A percentile compares a stretch with the other conserved stretches of the same genome.
Evolutionary conservation across 176 grass and related monocot genomes (phyloP).

Genomic region (Oryza meridionalis): DNA sequence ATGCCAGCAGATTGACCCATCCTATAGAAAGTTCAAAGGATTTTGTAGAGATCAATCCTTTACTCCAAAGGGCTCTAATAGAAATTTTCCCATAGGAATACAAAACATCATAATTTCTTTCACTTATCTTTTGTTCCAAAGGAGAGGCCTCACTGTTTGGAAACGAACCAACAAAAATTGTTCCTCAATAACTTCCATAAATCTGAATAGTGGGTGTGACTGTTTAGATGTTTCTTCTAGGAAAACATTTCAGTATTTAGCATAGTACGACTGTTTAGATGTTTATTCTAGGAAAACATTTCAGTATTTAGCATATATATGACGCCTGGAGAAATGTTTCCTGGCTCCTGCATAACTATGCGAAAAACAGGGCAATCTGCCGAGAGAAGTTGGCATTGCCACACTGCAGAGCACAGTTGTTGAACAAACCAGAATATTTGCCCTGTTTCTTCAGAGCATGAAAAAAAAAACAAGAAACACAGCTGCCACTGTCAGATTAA

Average conservation of each 20-base stretch:
- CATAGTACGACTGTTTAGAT: too few relatives aligned
- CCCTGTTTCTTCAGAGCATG: background rate
- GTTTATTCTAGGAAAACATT: background rate
- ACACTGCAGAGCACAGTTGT: constrained; percentile 7
- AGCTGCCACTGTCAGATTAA: background rate
- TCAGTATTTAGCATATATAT: background rate
- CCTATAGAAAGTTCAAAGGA: too few relatives aligned
- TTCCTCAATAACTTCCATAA: background rate
- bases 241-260: background rate
- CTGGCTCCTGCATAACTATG: background rate
- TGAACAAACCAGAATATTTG: constrained; percentile 3
- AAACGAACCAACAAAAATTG: background rate
- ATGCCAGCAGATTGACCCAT: too few relatives aligned
- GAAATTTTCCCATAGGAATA: too few relatives aligned
- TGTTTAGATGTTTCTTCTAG: too few relatives aligned
- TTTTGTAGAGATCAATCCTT: too few relatives aligned
- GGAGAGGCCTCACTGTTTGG: background rate
- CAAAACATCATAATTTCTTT: too few relatives aligned
- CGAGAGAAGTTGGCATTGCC: background rate
- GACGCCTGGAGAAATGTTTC: background rate
- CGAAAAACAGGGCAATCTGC: background rate
- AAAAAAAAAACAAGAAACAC: background rate
- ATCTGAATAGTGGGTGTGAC: background rate
- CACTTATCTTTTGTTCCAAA: too few relatives aligned
- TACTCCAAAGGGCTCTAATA: too few relatives aligned